These are phyloP conservation scores for Piromyces finnis DNA, from an alignment of 192 early-diverging fungal species.

Conservation along the genomic window DNA sequence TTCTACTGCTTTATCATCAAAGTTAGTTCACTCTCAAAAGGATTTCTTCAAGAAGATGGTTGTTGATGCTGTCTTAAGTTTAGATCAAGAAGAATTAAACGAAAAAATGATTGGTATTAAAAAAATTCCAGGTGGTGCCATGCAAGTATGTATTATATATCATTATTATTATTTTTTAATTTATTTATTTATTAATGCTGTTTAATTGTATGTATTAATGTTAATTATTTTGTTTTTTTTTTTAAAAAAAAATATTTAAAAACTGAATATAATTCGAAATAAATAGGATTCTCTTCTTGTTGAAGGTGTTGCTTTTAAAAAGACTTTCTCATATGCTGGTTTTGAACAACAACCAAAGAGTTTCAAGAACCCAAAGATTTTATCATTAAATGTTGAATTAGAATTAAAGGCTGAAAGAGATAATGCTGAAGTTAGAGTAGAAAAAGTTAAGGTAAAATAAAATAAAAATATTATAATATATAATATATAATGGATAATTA, in stretches of 20 bases:
- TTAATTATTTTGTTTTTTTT: too few relatives aligned
- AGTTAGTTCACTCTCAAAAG: slow-evolving; percentile 89
- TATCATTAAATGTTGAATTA: slow-evolving; percentile 90
- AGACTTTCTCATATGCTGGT: slow-evolving; percentile 97
- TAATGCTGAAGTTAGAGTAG: slow-evolving; percentile 95
- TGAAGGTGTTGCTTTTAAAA: slow-evolving; percentile 97
- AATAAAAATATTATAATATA: too few relatives aligned
- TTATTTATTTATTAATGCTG: background rate
- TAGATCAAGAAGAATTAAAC: slow-evolving; percentile 92
- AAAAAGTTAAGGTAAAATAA: slow-evolving; percentile 40
- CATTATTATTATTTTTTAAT: background rate
- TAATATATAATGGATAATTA: too few relatives aligned
- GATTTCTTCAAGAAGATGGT: slow-evolving; percentile 98
- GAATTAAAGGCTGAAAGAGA: slow-evolving; percentile 99
- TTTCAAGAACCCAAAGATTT: slow-evolving; percentile 76
- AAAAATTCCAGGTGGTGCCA: slow-evolving; percentile 90
- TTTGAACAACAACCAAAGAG: slow-evolving; percentile 98
- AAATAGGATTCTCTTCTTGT: slow-evolving; percentile 92
- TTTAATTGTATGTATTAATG: too few relatives aligned
- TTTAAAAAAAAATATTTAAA: too few relatives aligned
- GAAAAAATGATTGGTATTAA: slow-evolving; percentile 97
- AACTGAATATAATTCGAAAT: too few relatives aligned
- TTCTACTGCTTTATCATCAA: slow-evolving; percentile 95
- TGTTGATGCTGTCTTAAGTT: slow-evolving; percentile 83
- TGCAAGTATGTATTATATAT: slow-evolving; percentile 16